A percentile compares a stretch with the other conserved stretches of the same genome.
These are phyloP conservation scores for Huntiella savannae DNA, from an alignment of 2,329 filamentous ascomycete genomes.

Conservation along the genomic window DNA sequence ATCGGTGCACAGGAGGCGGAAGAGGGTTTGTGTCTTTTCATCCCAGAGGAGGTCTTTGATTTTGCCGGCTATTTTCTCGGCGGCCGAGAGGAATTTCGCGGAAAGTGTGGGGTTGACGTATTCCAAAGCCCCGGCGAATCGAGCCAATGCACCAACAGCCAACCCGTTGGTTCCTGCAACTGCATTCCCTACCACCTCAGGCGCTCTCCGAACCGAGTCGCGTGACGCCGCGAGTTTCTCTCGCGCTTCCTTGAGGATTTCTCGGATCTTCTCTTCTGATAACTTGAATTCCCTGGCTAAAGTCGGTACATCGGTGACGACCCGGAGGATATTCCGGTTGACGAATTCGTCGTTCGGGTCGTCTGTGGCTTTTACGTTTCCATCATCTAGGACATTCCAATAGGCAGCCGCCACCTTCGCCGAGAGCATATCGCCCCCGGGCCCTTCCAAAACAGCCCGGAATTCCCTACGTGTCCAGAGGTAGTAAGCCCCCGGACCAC, in stretches of 20 bases:
- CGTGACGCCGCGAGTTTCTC: constrained; percentile 51
- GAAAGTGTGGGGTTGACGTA: constrained; percentile 37
- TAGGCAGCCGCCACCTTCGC: constrained; percentile 61
- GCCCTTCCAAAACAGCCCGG: constrained; percentile 43
- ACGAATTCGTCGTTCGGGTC: constrained; percentile 90
- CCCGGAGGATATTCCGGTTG: constrained; percentile 72
- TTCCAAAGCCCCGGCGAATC: constrained; percentile 50
- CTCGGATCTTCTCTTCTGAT: constrained; percentile 46
- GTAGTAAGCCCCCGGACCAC: constrained; percentile 83
- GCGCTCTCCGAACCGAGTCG: constrained; percentile 54
- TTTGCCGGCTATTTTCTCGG: constrained; percentile 50
- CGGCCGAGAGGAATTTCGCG: constrained; percentile 42
- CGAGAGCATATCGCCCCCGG: constrained; percentile 26
- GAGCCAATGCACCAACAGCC: constrained; percentile 64
- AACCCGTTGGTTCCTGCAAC: constrained; percentile 78
- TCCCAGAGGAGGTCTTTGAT: constrained; percentile 60
- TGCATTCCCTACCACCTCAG: constrained; percentile 72
- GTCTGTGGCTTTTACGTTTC: constrained; percentile 65
- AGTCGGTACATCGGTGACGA: constrained; percentile 46
- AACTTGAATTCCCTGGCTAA: constrained; percentile 60
- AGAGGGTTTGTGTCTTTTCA: constrained; percentile 38
- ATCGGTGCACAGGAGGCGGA: constrained; percentile 53
- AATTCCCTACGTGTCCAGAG: constrained; percentile 85
- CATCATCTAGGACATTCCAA: constrained; percentile 67
- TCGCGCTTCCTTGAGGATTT: constrained; percentile 47